phyloP scores from a whole-genome alignment of 441 rosid species.

The Populus tomentosa region DNA sequence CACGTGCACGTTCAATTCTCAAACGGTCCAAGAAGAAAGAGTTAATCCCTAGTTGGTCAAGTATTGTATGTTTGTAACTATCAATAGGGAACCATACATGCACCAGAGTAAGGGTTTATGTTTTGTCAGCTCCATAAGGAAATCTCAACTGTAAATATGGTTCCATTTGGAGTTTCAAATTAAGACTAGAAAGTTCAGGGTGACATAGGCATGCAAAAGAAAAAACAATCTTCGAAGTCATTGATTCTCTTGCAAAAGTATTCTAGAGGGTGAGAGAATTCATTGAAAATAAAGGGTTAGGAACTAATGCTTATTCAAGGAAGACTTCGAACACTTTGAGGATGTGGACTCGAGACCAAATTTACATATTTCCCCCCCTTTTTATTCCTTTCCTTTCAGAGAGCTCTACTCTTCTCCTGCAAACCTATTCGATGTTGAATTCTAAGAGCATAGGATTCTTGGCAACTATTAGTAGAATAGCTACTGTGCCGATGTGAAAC shows the following conservation, averaged over 20 bases:
- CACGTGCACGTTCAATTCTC: too few species aligned
- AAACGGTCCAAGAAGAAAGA: neutral
- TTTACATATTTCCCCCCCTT: neutral
- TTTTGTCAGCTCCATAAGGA: neutral
- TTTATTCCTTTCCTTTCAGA: neutral
- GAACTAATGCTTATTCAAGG: slow-evolving; percentile 10
- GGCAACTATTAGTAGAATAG: too few species aligned
- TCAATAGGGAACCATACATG: neutral
- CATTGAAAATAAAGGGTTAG: neutral
- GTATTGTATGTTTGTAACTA: neutral
- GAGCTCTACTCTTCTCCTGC: slow-evolving; percentile 4
- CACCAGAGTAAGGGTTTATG: neutral
- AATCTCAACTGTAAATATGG: neutral
- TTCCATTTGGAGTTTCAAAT: neutral
- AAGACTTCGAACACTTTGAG: slow-evolving; percentile 4
- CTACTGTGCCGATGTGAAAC: too few species aligned
- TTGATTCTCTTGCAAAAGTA: too few species aligned
- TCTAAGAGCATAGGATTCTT: neutral
- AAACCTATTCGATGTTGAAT: neutral
- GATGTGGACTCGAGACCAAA: neutral
- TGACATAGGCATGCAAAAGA: neutral
- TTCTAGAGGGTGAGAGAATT: too few species aligned
- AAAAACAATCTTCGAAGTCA: neutral
- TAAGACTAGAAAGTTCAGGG: neutral
- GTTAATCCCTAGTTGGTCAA: neutral